phyloP scores from a whole-genome alignment of 2,329 filamentous ascomycete genomes.

The Sclerotinia glacialis region DNA sequence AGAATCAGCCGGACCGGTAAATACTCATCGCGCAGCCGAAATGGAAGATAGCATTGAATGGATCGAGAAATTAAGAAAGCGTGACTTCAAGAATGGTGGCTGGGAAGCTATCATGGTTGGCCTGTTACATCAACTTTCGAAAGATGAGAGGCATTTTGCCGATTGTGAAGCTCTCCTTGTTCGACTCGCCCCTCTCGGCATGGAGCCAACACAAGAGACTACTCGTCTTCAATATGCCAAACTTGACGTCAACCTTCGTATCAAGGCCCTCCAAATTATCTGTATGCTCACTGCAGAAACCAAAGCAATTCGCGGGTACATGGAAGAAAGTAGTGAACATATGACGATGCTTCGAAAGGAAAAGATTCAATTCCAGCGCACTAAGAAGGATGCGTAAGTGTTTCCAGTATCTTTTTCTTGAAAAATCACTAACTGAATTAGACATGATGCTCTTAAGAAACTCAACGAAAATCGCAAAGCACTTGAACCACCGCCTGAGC shows the following conservation, averaged over 20 bases:
- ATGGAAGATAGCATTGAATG: slow-evolving; percentile 73
- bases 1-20: slow-evolving; percentile 48
- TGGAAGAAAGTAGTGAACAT: slow-evolving; percentile 87
- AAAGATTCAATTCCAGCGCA: slow-evolving; percentile 87
- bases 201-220: slow-evolving; percentile 72
- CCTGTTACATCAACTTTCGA: slow-evolving; percentile 79
- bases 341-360: slow-evolving; percentile 96
- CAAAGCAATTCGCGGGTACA: slow-evolving; percentile 78
- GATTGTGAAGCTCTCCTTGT: slow-evolving; percentile 75
- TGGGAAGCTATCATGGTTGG: slow-evolving; percentile 92
- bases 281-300: slow-evolving; percentile 84
- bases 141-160: slow-evolving; percentile 66
- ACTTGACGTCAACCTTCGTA: slow-evolving; percentile 79
- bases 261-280: slow-evolving; percentile 78
- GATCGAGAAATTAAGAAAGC: slow-evolving; percentile 78
- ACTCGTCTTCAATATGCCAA: slow-evolving; percentile 68
- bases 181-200: slow-evolving; percentile 74
- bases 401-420: neutral
- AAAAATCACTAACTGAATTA: slow-evolving; percentile 42
- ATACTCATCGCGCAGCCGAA: slow-evolving; percentile 69
- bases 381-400: slow-evolving; percentile 64
- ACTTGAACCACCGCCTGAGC: slow-evolving; percentile 64
- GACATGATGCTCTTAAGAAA: slow-evolving; percentile 66
- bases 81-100: slow-evolving; percentile 82
- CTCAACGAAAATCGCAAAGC: slow-evolving; percentile 73